Evolutionary conservation across 805 yeast species (phyloP), one percentile per base, ranked within the genome.

Genomic region (Wickerhamiella hasegawae): DNA sequence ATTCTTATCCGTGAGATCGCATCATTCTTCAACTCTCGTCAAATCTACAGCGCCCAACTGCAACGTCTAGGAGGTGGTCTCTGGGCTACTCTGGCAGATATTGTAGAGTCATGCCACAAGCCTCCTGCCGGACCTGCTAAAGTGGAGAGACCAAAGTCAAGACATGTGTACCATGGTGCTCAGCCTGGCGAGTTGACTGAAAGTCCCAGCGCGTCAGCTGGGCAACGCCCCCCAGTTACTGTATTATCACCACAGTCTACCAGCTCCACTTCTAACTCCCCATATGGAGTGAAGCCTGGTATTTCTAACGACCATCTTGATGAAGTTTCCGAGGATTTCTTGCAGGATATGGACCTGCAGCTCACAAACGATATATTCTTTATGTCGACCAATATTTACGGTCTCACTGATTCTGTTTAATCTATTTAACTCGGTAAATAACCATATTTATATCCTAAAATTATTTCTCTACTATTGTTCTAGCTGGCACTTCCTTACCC

Each of bases 331-430:
- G 17, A 24, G n/a, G 39, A 36, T 30, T 26, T 36, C 18, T 36
- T 37, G 21, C 36, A 35, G 5, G 39, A 36, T 19, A 31, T 36
- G 32, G 39, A 5, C 31, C 5, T 18, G 5, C 32, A 29, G 23
- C 18, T 29, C 18, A 23, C 32, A 4, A 29, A 19, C 23, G 29
- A 31, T 11, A 23, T 23, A 17, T 6, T 31, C 14, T 35, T 30
- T 25, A 27, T 35, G 29, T 18, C 34, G 15, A 19, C 15, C 15
- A 29, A 19, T 29, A 18, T 29, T 29, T 29, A 18, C n/a, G 18
- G 18, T n/a, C n/a, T n/a, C n/a, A n/a, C n/a, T n/a, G n/a, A n/a
- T n/a, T n/a, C n/a, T n/a, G n/a, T n/a, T n/a, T n/a, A n/a, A n/a
- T n/a, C n/a, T n/a, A n/a, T n/a, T n/a, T n/a, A n/a, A n/a, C n/a